phyloP scores from a whole-genome alignment of 1,139 yeast genomes.

The Kurtzmaniella natalensis region DNA sequence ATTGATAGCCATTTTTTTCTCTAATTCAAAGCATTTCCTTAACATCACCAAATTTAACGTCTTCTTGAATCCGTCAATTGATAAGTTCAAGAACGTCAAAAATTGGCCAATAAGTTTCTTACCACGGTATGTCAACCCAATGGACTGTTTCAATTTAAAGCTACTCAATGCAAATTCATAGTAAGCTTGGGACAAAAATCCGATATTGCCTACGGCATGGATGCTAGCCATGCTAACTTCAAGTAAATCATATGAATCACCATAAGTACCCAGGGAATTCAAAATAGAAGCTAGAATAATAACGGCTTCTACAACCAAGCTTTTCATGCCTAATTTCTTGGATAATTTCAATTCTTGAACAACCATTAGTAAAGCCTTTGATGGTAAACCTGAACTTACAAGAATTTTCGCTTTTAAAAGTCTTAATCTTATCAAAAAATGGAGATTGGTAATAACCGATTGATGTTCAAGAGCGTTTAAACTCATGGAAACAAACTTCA shows the following conservation, averaged over 20 bases:
- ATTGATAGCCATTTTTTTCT: slow-evolving; percentile 27
- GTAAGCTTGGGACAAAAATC: slow-evolving; percentile 33
- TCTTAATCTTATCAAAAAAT: slow-evolving; percentile 39
- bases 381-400: slow-evolving; percentile 30
- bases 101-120: slow-evolving; percentile 12
- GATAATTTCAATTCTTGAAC: slow-evolving; percentile 43
- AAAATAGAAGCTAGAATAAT: slow-evolving; percentile 35
- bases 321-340: slow-evolving; percentile 34
- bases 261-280: slow-evolving; percentile 26
- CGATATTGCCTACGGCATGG: slow-evolving; percentile 29
- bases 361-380: slow-evolving; percentile 39
- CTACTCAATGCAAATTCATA: slow-evolving; percentile 31
- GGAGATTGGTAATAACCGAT: slow-evolving; percentile 22
- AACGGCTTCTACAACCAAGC: slow-evolving; percentile 38
- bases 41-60: slow-evolving; percentile 26
- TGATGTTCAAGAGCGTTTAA: slow-evolving; percentile 21
- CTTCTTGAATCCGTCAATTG: slow-evolving; percentile 42
- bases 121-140: slow-evolving; percentile 9
- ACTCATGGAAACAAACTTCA: slow-evolving; percentile 26
- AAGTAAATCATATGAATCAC: slow-evolving; percentile 36
- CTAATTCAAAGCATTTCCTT: slow-evolving; percentile 27
- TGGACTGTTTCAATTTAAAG: slow-evolving; percentile 16
- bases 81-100: slow-evolving; percentile 32
- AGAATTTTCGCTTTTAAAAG: slow-evolving; percentile 41
- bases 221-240: slow-evolving; percentile 37